phyloP scores from a whole-genome alignment of 2,329 filamentous ascomycete genomes.

The Alternaria gaisen region DNA sequence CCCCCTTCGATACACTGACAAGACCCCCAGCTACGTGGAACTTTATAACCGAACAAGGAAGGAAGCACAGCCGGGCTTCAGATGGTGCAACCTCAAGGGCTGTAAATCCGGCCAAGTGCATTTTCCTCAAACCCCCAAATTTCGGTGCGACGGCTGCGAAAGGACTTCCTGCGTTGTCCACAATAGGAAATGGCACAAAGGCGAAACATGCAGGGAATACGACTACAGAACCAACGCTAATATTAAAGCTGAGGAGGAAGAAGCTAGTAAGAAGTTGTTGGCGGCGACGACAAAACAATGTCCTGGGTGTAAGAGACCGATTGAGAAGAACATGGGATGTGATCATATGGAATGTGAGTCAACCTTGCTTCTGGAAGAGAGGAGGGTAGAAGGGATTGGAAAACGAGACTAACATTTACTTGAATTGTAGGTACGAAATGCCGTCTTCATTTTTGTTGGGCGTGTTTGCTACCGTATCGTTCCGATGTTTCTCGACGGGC shows the following conservation, averaged over 20 bases:
- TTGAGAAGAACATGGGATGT: constrained; percentile 54
- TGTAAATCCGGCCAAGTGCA: constrained; percentile 66
- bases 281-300: constrained; percentile 49
- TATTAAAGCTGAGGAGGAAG: constrained; percentile 38
- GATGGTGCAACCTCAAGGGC: constrained; percentile 61
- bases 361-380: background rate
- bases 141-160: constrained; percentile 50
- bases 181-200: constrained; percentile 49
- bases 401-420: background rate
- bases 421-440: constrained; percentile 44
- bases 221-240: constrained; percentile 42
- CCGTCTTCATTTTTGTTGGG: constrained; percentile 53
- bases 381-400: too few species aligned
- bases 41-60: constrained; percentile 57
- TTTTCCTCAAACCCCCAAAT: constrained; percentile 52
- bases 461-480: constrained; percentile 44
- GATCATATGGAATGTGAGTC: constrained; percentile 52
- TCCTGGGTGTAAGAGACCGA: constrained; percentile 51
- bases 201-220: constrained; percentile 53
- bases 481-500: background rate
- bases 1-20: background rate
- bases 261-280: constrained; percentile 43
- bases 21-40: constrained; percentile 48
- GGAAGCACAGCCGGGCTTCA: constrained; percentile 57
- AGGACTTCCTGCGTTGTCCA: constrained; percentile 50